Percentiles rank a stretch among this genome's conserved stretches.
Conservation (phyloP, 2,329 filamentous ascomycete species). For the Nothophoma quercina region DNA sequence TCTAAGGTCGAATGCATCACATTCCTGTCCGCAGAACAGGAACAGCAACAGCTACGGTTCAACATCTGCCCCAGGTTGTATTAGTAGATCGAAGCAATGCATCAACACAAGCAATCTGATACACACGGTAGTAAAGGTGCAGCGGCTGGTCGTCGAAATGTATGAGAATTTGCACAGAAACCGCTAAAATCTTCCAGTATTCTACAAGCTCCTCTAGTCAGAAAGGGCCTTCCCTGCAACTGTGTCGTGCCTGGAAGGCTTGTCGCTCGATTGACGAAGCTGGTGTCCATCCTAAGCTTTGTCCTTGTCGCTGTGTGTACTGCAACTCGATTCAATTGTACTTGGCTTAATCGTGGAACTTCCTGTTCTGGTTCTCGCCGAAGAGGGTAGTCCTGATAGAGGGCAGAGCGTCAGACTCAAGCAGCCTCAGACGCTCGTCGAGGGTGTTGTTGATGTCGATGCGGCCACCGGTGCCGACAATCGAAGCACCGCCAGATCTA, state of each 20-base stretch:
- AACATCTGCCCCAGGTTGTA: too few relatives aligned
- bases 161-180: slow-evolving; percentile 18
- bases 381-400: slow-evolving; percentile 86
- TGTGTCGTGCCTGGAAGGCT: background rate
- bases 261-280: background rate
- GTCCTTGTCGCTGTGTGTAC: slow-evolving; percentile 3
- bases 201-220: slow-evolving; percentile 18
- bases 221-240: background rate
- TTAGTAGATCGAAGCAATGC: too few relatives aligned
- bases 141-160: background rate
- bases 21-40: too few relatives aligned
- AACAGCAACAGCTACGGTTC: too few relatives aligned
- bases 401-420: slow-evolving; percentile 85
- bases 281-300: slow-evolving; percentile 2
- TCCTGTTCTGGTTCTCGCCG: slow-evolving; percentile 93
- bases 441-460: slow-evolving; percentile 99
- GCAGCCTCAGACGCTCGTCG: slow-evolving; percentile 84
- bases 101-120: too few relatives aligned
- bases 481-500: slow-evolving; percentile 82
- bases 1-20: too few relatives aligned
- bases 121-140: too few relatives aligned
- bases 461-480: slow-evolving; percentile 85
- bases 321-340: background rate
- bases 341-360: slow-evolving; percentile 82
- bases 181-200: slow-evolving; percentile 21